Evolutionary conservation across 1,284 basidiomycete genomes (phyloP).

Genomic region (Puccinia coronata): DNA sequence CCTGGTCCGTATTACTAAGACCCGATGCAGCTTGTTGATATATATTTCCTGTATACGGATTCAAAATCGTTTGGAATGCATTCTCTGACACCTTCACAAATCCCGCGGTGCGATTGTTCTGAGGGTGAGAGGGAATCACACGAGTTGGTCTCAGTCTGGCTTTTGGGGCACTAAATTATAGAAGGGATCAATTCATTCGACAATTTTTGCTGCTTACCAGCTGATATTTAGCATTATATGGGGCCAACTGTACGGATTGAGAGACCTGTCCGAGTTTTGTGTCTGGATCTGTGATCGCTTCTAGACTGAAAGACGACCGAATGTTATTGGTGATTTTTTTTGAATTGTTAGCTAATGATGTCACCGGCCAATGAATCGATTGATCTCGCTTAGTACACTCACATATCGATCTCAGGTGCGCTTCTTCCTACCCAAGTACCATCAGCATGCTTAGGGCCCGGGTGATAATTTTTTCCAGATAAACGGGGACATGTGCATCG

Average conservation of each 20-base stretch:
- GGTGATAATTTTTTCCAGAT: slow-evolving; percentile 56
- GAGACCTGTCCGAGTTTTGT: slow-evolving; percentile 56
- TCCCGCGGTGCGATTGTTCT: slow-evolving; percentile 44
- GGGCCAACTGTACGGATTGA: slow-evolving; percentile 59
- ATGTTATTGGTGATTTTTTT: no score
- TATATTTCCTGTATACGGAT: slow-evolving; percentile 55
- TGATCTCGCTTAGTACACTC: slow-evolving; percentile 31
- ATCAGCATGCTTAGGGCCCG: slow-evolving; percentile 59
- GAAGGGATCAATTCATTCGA: neutral
- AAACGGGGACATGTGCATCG: slow-evolving; percentile 60
- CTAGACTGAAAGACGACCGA: slow-evolving; percentile 50
- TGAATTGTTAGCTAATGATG: neutral
- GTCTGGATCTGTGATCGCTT: slow-evolving; percentile 53
- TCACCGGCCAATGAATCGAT: neutral
- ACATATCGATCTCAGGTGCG: slow-evolving; percentile 59
- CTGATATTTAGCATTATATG: slow-evolving; percentile 57
- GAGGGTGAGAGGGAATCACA: slow-evolving; percentile 51
- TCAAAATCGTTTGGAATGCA: slow-evolving; percentile 51
- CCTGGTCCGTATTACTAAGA: slow-evolving; percentile 54
- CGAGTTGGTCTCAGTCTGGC: slow-evolving; percentile 52
- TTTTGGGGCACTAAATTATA: no score
- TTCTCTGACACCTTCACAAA: slow-evolving; percentile 49
- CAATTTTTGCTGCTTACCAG: slow-evolving; percentile 52
- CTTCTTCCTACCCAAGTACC: slow-evolving; percentile 56
- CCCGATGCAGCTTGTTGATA: slow-evolving; percentile 58